Percentiles rank a stretch among this genome's conserved stretches.
Evolutionary conservation across 2,329 filamentous ascomycete species (phyloP).

Genomic region (Blumeriella jaapii): DNA sequence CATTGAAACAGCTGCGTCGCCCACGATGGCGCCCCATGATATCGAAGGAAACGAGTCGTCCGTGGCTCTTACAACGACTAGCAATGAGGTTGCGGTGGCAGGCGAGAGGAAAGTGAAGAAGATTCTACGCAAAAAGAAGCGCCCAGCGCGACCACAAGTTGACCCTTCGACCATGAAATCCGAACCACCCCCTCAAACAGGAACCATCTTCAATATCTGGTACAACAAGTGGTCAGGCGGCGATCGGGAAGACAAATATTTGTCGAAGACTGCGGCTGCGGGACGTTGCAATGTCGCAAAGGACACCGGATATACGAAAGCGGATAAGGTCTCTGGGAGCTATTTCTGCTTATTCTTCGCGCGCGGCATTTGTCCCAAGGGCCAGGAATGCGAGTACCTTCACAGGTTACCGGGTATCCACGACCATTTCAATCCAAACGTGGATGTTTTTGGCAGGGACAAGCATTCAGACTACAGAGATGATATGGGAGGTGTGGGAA

Average conservation of each 20-base stretch:
- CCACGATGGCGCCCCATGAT: constrained; percentile 13
- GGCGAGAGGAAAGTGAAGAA: constrained; percentile 61
- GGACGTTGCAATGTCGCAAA: constrained; percentile 77
- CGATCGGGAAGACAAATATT: constrained; percentile 84
- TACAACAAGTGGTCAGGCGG: constrained; percentile 98
- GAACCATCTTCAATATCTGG: constrained; percentile 96
- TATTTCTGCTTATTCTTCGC: constrained; percentile 94
- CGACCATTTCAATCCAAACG: constrained; percentile 85
- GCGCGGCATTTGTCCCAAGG: constrained; percentile 70
- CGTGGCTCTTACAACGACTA: constrained; percentile 21
- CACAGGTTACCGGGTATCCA: constrained; percentile 79
- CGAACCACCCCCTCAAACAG: constrained; percentile 82
- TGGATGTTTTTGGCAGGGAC: constrained; percentile 91
- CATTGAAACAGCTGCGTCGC: constrained; percentile 19
- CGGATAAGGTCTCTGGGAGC: constrained; percentile 63
- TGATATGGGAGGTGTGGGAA: constrained; percentile 95
- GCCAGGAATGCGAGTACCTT: constrained; percentile 87
- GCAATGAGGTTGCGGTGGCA: constrained; percentile 19
- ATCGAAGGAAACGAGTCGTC: constrained; percentile 11
- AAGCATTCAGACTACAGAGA: constrained; percentile 89
- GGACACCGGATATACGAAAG: constrained; percentile 69
- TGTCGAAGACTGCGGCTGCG: constrained; percentile 70
- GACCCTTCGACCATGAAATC: constrained; percentile 73
- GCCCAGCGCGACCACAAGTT: constrained; percentile 82
- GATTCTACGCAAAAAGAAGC: constrained; percentile 81